Conservation (phyloP, 805 yeast genomes). For the Aciculoconidium aculeatum region DNA sequence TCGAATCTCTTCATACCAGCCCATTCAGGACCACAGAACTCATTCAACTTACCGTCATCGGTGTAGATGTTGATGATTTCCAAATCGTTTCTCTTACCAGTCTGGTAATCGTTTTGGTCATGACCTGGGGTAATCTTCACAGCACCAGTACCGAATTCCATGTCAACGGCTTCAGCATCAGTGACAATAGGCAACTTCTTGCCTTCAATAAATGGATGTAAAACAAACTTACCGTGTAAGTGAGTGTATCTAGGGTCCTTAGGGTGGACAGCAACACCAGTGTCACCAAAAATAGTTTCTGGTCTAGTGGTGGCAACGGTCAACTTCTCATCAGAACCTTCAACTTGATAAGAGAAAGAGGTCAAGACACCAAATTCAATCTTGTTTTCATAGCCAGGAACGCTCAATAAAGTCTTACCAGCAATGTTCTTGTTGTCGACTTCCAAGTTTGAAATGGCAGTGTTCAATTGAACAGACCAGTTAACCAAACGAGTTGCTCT, state of each 20-base stretch:
- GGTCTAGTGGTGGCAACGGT: conserved; percentile 98
- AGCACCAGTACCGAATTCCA: conserved; percentile 99
- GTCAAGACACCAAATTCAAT: conserved; percentile 96
- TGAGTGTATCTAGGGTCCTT: conserved; percentile 89
- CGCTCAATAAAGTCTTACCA: conserved; percentile 73
- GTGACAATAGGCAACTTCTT: conserved; percentile 82
- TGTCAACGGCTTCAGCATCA: conserved; percentile 92
- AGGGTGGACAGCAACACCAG: conserved; percentile 97
- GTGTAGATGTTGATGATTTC: conserved; percentile 87
- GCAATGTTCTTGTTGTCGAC: conserved; percentile 88
- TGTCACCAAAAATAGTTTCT: conserved; percentile 96
- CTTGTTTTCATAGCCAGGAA: conserved; percentile 86
- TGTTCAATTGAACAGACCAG: conserved; percentile 93
- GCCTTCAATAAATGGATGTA: conserved; percentile 79
- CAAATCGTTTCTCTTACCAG: conserved; percentile 90
- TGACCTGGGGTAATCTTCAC: conserved; percentile 99
- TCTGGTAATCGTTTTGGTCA: conserved; percentile 92
- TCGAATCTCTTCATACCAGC: conserved; percentile 88
- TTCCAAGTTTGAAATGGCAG: conserved; percentile 94
- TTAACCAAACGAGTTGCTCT: conserved; percentile 90
- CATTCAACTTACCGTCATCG: conserved; percentile 88
- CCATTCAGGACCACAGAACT: conserved; percentile 85
- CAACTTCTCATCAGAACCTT: conserved; percentile 75
- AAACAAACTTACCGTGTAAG: conserved; percentile 86
- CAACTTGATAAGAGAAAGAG: conserved; percentile 89